These are phyloP conservation scores for Dothidotthia symphoricarpi DNA, from an alignment of 2,329 filamentous ascomycete species.

Conservation along the genomic window DNA sequence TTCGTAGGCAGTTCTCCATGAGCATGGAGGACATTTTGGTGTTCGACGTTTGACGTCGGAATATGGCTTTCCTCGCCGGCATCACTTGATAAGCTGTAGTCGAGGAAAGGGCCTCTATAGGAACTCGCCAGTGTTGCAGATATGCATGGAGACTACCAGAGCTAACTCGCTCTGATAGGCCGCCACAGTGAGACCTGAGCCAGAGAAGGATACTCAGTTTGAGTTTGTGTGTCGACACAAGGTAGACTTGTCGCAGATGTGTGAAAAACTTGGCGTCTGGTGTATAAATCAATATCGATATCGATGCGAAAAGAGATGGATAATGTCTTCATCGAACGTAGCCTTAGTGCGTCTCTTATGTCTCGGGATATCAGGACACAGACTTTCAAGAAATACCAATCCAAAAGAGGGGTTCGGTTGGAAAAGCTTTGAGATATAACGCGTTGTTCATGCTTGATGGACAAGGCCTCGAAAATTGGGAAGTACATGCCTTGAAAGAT, in stretches of 20 bases:
- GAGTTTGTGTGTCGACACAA: constrained; percentile 34
- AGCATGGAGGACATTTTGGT: constrained; percentile 42
- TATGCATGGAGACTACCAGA: constrained; percentile 53
- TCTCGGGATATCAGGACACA: constrained; percentile 42
- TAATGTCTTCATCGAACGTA: constrained; percentile 20
- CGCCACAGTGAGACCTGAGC: constrained; percentile 47
- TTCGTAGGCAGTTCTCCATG: constrained; percentile 38
- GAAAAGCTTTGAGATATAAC: constrained; percentile 43
- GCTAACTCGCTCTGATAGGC: constrained; percentile 51
- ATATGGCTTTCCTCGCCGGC: constrained; percentile 44
- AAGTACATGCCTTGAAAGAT: constrained; percentile 38
- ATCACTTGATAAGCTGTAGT: constrained; percentile 47
- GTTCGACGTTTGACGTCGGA: constrained; percentile 45
- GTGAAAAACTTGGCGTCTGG: constrained; percentile 25
- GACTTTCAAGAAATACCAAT: constrained; percentile 34
- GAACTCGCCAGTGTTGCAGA: constrained; percentile 52
- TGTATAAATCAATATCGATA: constrained; percentile 46
- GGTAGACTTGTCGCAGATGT: constrained; percentile 44
- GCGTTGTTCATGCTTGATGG: constrained; percentile 37
- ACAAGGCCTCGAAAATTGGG: constrained; percentile 43
- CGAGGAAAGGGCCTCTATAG: constrained; percentile 49
- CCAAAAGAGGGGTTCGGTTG: constrained; percentile 26
- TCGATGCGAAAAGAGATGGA: constrained; percentile 35
- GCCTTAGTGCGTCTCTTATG: constrained; percentile 43
- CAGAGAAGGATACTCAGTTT: constrained; percentile 42